Base-by-base conservation (phyloP, 192 early-diverging fungal species). In the Podila minutissima region DNA sequence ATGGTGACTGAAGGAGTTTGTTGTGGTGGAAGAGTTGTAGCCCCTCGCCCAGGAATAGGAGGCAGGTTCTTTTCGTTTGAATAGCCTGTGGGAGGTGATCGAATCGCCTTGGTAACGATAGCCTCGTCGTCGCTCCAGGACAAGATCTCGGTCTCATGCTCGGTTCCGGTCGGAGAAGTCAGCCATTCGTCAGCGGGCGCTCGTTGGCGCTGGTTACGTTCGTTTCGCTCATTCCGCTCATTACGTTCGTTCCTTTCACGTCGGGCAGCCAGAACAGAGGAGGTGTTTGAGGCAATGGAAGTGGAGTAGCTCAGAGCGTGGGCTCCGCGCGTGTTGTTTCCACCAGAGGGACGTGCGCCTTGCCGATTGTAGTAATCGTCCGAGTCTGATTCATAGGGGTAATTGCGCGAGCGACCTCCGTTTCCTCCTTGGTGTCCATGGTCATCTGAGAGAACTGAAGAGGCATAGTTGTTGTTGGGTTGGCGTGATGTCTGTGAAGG, bases 91-190 rank as follows among this genome's bases (percentile, higher is more conserved):
- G 76, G 76, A n/a, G 76, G 76, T 7, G 77, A 81, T 9, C 77
- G 77, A 17, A 81, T 13, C 1, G 77, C 77, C 46, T 73, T 72
- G 17, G 71, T 68, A 4, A 81, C 77, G 60, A 81, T 81, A 15
- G 77, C 77, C 24, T 81, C 77, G 26, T 81, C 77, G 15, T 81
- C 77, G 29, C 77, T 81, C 77, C 77, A 81, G 20, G 77, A 51
- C n/a, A 81, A 46, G 26, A 81, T 73, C 32, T 72, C 77, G 1
- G 77, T 81, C 0, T 81, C 77, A 20, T 69, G 60, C 49, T 81
- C 77, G 17, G 77, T 81, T 57, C 77, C 77, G 19, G 77, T 81
- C 2, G 77, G 77, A 1, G 77, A 81, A 28, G 71, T 81, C 48
- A 73, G 55, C 77, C 77, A 73, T 17, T 73, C 77, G 22, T 81